Evolutionary conservation across 805 yeast species (phyloP).

Genomic region (Saccharomyces eubayanus): DNA sequence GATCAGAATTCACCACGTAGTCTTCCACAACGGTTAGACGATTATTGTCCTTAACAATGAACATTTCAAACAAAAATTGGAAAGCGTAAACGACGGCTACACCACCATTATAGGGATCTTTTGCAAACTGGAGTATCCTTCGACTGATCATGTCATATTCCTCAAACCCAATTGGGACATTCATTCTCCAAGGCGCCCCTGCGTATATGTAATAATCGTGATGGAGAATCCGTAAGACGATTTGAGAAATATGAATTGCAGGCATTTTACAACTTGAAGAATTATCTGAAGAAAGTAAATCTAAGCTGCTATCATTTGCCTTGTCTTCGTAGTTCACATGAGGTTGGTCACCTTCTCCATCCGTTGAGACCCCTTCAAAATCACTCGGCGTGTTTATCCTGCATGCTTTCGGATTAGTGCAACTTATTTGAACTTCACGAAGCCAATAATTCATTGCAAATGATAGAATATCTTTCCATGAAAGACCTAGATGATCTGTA

Average conservation of each 20-base stretch:
- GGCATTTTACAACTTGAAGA: slow-evolving; percentile 44
- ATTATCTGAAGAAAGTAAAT: slow-evolving; percentile 13
- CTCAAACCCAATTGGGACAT: slow-evolving; percentile 46
- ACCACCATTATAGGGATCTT: slow-evolving; percentile 39
- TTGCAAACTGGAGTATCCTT: slow-evolving; percentile 32
- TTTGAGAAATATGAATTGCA: slow-evolving; percentile 65
- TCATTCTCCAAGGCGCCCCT: slow-evolving; percentile 78
- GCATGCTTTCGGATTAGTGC: slow-evolving; percentile 7
- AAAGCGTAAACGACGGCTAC: slow-evolving; percentile 54
- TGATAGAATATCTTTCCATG: slow-evolving; percentile 66
- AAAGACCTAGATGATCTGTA: slow-evolving; percentile 26
- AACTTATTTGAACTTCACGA: slow-evolving; percentile 17
- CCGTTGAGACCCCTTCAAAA: neutral
- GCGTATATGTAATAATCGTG: slow-evolving; percentile 72
- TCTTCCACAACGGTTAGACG: slow-evolving; percentile 34
- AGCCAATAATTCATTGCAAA: slow-evolving; percentile 68
- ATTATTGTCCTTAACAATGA: slow-evolving; percentile 38
- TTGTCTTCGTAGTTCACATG: neutral
- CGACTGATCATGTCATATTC: slow-evolving; percentile 43
- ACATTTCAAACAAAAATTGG: slow-evolving; percentile 53
- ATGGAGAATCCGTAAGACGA: slow-evolving; percentile 61
- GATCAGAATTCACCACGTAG: slow-evolving; percentile 46
- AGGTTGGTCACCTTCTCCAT: neutral
- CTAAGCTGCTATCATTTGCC: neutral
- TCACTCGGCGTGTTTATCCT: neutral